phyloP scores from a whole-genome alignment of 257 asterid species.

The Solanum tarapatanum region DNA sequence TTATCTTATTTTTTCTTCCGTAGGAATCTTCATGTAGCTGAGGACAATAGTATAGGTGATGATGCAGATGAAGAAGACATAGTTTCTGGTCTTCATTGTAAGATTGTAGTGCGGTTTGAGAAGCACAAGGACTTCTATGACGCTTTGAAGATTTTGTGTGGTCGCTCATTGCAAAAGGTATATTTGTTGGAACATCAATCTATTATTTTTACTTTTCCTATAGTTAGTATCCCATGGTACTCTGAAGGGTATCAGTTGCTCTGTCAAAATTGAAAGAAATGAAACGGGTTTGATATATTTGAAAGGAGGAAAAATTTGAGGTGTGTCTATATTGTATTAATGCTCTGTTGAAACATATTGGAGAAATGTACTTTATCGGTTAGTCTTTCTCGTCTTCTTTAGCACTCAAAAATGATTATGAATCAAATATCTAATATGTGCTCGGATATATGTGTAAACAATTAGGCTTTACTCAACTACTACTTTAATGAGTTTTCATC shows the following conservation, averaged over 20 bases:
- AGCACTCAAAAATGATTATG: background rate
- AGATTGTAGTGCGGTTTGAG: conserved; percentile 73
- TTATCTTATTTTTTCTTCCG: conserved; percentile 6
- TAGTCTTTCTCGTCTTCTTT: background rate
- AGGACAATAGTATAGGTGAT: conserved; percentile 61
- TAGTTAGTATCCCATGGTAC: background rate
- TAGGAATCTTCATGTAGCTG: conserved; percentile 92
- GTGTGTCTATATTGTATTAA: background rate
- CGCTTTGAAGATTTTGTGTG: conserved; percentile 72
- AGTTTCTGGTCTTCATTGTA: conserved; percentile 85
- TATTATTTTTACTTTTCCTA: background rate
- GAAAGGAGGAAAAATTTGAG: background rate
- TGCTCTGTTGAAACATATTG: background rate
- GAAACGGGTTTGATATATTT: background rate
- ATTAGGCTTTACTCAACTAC: background rate
- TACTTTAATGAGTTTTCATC: background rate
- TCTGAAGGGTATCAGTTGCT: background rate
- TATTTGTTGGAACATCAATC: background rate
- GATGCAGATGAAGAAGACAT: conserved; percentile 48
- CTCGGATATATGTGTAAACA: background rate
- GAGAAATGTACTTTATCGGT: background rate
- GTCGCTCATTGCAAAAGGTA: conserved; percentile 87
- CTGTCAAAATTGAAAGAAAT: background rate
- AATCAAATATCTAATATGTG: background rate
- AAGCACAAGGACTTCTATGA: conserved; percentile 49